Evolutionary conservation across 129 eudicot genomes (phyloP).

Genomic region (Ambrosia trifida): DNA sequence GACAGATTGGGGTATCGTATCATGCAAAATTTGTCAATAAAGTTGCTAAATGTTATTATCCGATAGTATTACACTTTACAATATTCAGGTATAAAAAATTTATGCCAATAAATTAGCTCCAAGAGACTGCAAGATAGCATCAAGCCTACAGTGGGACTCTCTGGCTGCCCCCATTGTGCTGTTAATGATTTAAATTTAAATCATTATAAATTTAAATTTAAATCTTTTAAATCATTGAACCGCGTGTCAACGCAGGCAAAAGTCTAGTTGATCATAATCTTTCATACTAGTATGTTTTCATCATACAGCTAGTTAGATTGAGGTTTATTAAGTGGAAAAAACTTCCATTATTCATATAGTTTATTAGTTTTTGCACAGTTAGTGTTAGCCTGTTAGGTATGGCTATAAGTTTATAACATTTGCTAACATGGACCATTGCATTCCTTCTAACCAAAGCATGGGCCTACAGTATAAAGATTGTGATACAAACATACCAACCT

Average conservation of each 20-base stretch:
- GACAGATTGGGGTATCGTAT: not conserved
- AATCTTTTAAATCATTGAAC: no score
- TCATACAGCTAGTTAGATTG: no score
- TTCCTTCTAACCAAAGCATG: not conserved
- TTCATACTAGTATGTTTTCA: no score
- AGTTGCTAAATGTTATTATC: constrained; percentile 25
- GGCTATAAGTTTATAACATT: not conserved
- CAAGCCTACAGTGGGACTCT: not conserved
- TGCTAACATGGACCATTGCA: not conserved
- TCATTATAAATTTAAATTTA: no score
- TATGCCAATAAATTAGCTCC: constrained; percentile 25
- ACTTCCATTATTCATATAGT: no score
- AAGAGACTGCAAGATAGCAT: constrained; percentile 24
- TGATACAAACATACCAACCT: not conserved
- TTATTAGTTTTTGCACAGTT: no score
- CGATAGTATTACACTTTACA: constrained; percentile 12
- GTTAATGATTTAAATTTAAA: constrained; percentile 58
- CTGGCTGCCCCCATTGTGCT: constrained; percentile 38
- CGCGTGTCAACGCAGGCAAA: no score
- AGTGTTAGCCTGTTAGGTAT: not conserved
- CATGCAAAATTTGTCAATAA: constrained; percentile 14
- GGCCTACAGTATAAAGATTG: not conserved
- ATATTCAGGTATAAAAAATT: not conserved
- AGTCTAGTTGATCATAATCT: no score
- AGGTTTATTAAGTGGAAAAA: no score